Conservation (phyloP, 2,329 filamentous ascomycete species). For the Teratosphaeriaceae sp. region DNA sequence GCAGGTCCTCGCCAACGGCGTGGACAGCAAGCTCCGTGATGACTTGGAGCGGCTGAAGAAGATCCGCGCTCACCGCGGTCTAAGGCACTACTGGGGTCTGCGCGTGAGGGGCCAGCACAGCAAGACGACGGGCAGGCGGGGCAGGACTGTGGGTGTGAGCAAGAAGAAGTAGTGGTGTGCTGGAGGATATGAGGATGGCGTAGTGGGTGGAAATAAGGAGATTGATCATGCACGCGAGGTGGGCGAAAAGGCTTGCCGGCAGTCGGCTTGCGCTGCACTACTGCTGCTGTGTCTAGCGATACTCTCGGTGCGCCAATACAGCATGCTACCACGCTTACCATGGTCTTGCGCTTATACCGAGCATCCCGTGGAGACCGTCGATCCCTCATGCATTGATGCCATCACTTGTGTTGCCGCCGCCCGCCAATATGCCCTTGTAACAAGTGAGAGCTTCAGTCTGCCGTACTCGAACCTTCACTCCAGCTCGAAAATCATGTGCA, state of each 20-base stretch:
- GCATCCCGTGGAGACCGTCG: too few species aligned
- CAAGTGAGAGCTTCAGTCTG: too few species aligned
- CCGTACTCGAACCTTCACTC: too few species aligned
- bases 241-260: constrained; percentile 1
- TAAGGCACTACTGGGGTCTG: constrained; percentile 99
- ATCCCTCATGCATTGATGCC: too few species aligned
- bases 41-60: constrained; percentile 99
- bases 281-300: background rate
- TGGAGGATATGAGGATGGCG: background rate
- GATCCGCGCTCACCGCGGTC: constrained; percentile 99
- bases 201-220: background rate
- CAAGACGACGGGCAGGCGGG: constrained; percentile 98
- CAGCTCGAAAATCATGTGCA: too few species aligned
- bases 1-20: constrained; percentile 94
- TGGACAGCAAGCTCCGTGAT: constrained; percentile 98
- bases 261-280: background rate
- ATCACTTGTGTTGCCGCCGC: too few species aligned
- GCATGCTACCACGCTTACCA: background rate
- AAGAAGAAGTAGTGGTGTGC: constrained; percentile 87
- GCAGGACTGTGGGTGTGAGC: constrained; percentile 99
- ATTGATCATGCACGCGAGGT: constrained; percentile 1
- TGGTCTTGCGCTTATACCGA: too few species aligned
- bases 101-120: constrained; percentile 99
- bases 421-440: too few species aligned
- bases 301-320: background rate